Evolutionary conservation across 2,329 filamentous ascomycete genomes (phyloP).

Genomic region (Clarireedia monteithiana): DNA sequence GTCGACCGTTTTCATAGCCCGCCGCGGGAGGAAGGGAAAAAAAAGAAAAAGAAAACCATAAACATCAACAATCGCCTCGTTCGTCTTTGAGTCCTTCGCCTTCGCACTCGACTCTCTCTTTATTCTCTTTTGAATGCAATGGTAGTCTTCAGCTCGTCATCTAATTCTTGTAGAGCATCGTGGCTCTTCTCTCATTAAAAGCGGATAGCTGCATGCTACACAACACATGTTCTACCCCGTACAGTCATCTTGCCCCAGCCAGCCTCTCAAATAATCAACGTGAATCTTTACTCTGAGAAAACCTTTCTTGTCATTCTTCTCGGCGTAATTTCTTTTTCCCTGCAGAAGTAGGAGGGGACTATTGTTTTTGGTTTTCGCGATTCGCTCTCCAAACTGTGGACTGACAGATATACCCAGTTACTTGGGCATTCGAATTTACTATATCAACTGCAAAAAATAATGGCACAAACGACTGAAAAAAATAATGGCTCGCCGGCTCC

Average conservation of each 20-base stretch:
- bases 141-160: constrained; percentile 15
- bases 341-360: constrained; percentile 3
- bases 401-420: constrained; percentile 2
- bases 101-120: neutral
- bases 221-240: constrained; percentile 11
- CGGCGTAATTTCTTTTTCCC: neutral
- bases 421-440: constrained; percentile 3
- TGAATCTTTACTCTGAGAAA: neutral
- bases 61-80: constrained; percentile 2
- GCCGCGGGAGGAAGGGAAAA: neutral
- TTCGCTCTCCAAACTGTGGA: neutral
- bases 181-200: constrained; percentile 18
- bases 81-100: neutral
- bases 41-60: neutral
- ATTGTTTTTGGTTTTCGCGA: neutral
- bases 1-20: neutral
- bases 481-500: constrained; percentile 21
- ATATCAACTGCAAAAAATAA: neutral
- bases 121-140: constrained; percentile 19
- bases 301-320: neutral
- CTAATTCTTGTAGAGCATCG: constrained; percentile 20
- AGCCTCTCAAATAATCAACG: constrained; percentile 12
- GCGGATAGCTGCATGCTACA: constrained; percentile 22
- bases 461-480: constrained; percentile 21
- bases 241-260: constrained; percentile 10